phyloP scores from a whole-genome alignment of 2,329 filamentous ascomycete species.

The Coniochaeta pulveracea region DNA sequence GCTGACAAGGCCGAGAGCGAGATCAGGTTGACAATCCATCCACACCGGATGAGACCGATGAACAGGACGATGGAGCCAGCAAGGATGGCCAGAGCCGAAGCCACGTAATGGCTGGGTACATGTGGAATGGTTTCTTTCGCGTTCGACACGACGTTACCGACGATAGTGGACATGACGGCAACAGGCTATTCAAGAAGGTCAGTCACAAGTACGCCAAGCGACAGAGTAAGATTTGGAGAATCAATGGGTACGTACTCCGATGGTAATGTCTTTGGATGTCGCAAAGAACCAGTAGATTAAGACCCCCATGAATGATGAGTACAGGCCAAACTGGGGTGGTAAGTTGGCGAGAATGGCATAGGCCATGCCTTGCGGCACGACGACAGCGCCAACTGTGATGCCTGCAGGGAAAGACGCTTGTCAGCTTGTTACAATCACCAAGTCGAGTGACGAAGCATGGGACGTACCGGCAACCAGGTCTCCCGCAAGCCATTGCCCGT shows the following conservation, averaged over 20 bases:
- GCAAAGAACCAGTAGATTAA: constrained; percentile 96
- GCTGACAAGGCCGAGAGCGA: constrained; percentile 82
- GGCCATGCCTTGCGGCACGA: constrained; percentile 95
- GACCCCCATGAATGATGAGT: constrained; percentile 94
- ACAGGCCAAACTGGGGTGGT: constrained; percentile 74
- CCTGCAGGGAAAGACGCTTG: constrained; percentile 15
- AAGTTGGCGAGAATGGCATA: constrained; percentile 78
- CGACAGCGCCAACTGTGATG: constrained; percentile 49
- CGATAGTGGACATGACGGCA: constrained; percentile 86
- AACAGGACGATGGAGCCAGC: constrained; percentile 65
- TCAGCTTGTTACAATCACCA: constrained; percentile 4
- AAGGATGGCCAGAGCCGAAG: constrained; percentile 68
- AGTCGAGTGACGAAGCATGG: constrained; percentile 10
- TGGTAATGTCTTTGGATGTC: constrained; percentile 97
- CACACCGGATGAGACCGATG: constrained; percentile 68
- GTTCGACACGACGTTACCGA: constrained; percentile 67
- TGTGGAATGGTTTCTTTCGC: constrained; percentile 46
- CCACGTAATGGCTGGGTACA: constrained; percentile 54
- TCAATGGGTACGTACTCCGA: constrained; percentile 52
- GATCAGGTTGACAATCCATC: constrained; percentile 90
- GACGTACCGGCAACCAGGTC: constrained; percentile 74
- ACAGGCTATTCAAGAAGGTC: constrained; percentile 51
- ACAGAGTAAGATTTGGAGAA: too few relatives aligned
- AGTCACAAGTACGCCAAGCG: constrained; percentile 6
- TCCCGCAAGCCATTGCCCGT: constrained; percentile 76